These are phyloP conservation scores for Talaromyces sp. DNA, from an alignment of 2,329 filamentous ascomycete species.

Conservation along the genomic window DNA sequence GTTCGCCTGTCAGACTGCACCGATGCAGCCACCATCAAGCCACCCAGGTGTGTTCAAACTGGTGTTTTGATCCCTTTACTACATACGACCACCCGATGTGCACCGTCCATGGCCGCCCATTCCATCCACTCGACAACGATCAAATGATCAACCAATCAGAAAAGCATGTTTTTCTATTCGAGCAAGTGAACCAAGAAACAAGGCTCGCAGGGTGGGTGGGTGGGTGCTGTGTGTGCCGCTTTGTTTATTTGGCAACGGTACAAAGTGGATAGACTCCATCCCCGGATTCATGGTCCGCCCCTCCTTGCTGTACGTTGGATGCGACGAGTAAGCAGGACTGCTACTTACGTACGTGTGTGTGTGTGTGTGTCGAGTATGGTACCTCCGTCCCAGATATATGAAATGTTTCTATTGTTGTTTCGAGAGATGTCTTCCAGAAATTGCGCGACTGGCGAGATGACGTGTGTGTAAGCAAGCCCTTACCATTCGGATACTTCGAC, in stretches of 20 bases:
- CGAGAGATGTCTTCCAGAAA: conserved; percentile 12
- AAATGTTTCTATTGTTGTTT: neutral
- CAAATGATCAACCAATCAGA: neutral
- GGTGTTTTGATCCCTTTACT: neutral
- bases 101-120: neutral
- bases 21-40: conserved; percentile 16
- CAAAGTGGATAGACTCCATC: conserved; percentile 2
- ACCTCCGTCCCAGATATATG: neutral
- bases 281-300: conserved; percentile 9
- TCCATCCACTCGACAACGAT: neutral
- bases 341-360: no score
- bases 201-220: conserved; percentile 2
- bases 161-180: neutral
- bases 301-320: neutral
- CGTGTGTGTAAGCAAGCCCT: conserved; percentile 6
- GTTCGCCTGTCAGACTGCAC: conserved; percentile 15
- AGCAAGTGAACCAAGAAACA: neutral
- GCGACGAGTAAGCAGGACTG: no score
- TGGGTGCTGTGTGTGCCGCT: conserved; percentile 1
- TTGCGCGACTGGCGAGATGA: neutral
- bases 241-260: conserved; percentile 1
- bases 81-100: neutral
- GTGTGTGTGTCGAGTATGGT: neutral
- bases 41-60: neutral
- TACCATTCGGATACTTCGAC: neutral